Evolutionary conservation across 202 grass and related monocot species (phyloP), one percentile per base, ranked within the genome.

Genomic region (Hordeum pubiflorum): DNA sequence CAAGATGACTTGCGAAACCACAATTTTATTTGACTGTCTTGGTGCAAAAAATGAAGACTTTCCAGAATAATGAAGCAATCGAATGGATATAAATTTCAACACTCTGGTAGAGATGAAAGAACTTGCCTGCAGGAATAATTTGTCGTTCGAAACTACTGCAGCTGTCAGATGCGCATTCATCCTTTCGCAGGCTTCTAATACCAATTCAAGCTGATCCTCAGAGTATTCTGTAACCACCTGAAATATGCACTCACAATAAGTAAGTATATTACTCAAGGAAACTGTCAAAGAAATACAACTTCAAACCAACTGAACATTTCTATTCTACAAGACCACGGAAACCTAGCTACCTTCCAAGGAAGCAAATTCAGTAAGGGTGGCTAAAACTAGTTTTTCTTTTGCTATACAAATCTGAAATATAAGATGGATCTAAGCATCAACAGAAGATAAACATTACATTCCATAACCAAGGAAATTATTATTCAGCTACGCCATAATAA

Each of bases 141-240:
- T 85, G 66, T 99, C 89, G 26, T 99, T 99, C 79, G 96, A 99
- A 79, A 98, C 92, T 72, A 98, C 90, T 4, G 96, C 96, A 81
- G 96, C 92, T 6, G 96, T 95, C 61, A 98, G 89, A 90, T 95
- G 92, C 0, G 92, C 90, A 48, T 95, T 89, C 92, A 93, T 95
- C 70, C 89, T 91, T 83, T 95, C 92, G 58, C 87, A 95, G 31
- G 89, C 88, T 82, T 95, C 90, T 74, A 98, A 83, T 67, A 98
- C 96, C 63, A 88, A 74, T 1, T 81, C 83, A 50, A 98, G 89
- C 41, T 95, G 82, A 81, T 93, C 80, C 14, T 90, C 83, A 26
- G 83, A 95, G 69, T 98, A 98, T 63, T 93, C 83, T 26, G 92
- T 93, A 68, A 95, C 85, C 36, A 98, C 90, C 96, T 98, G 74